A percentile compares a stretch with the other conserved stretches of the same genome.
Evolutionary conservation across 2,329 filamentous ascomycete species (phyloP).

Genomic region (Colletotrichum lentis): DNA sequence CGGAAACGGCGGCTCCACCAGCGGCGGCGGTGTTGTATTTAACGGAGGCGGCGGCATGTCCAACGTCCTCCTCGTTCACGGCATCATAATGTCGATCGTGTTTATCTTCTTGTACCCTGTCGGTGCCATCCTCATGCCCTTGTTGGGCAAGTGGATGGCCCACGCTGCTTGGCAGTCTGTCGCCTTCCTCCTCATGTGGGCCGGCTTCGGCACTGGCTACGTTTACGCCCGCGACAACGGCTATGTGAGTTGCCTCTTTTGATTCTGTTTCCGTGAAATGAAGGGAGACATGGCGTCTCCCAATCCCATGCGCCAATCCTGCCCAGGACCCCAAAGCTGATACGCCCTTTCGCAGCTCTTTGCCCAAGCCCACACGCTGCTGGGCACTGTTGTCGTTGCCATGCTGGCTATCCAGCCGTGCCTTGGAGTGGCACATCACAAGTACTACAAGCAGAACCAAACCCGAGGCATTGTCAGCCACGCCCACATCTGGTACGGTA

Average conservation of each 20-base stretch:
- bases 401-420: slow-evolving; percentile 66
- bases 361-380: slow-evolving; percentile 60
- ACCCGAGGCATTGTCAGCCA: slow-evolving; percentile 61
- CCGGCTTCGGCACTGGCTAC: slow-evolving; percentile 66
- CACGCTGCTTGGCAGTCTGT: slow-evolving; percentile 66
- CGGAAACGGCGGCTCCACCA: slow-evolving; percentile 35
- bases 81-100: slow-evolving; percentile 67
- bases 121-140: slow-evolving; percentile 67
- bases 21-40: slow-evolving; percentile 37
- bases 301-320: too few species aligned
- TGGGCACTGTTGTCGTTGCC: slow-evolving; percentile 64
- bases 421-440: slow-evolving; percentile 66
- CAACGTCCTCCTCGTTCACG: slow-evolving; percentile 57
- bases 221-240: slow-evolving; percentile 53
- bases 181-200: slow-evolving; percentile 66
- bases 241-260: slow-evolving; percentile 50
- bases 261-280: slow-evolving; percentile 8
- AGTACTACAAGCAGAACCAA: slow-evolving; percentile 57
- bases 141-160: slow-evolving; percentile 64
- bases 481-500: slow-evolving; percentile 70
- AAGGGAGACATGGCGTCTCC: background rate
- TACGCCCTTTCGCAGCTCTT: slow-evolving; percentile 55
- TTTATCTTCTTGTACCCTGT: slow-evolving; percentile 68
- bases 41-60: slow-evolving; percentile 35
- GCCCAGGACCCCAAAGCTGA: slow-evolving; percentile 27